Evolutionary conservation across 2,329 filamentous ascomycete species (phyloP).

Genomic region (Nothophaeocryptopus gaeumannii): DNA sequence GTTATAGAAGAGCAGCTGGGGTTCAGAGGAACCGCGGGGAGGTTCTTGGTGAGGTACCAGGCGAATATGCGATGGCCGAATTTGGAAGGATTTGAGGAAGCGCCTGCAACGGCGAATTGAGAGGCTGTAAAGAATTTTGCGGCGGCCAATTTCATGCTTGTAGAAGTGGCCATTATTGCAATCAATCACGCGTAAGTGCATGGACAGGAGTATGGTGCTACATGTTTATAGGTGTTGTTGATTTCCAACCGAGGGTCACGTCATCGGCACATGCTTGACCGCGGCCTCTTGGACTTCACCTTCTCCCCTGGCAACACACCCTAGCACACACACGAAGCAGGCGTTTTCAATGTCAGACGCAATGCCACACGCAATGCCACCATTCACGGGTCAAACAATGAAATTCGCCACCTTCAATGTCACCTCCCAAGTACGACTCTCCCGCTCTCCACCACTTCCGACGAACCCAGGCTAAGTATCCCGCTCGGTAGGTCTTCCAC

Average conservation of each 20-base stretch:
- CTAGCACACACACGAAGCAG: background rate
- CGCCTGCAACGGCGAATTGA: constrained; percentile 84
- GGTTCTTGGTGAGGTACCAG: constrained; percentile 77
- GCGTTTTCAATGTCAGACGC: no score
- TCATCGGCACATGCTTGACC: no score
- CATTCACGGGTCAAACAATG: constrained; percentile 41
- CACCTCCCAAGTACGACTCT: constrained; percentile 42
- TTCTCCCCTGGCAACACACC: background rate
- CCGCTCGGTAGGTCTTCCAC: constrained; percentile 73
- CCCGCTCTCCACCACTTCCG: no score
- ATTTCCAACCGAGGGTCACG: no score
- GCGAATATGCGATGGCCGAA: constrained; percentile 88
- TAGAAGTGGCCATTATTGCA: constrained; percentile 3
- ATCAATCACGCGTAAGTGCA: background rate
- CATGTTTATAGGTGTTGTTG: background rate
- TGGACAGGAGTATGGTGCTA: background rate
- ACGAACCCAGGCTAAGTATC: constrained; percentile 16
- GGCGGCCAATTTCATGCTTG: constrained; percentile 64
- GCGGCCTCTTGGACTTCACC: no score
- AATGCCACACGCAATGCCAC: constrained; percentile 22
- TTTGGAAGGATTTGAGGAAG: constrained; percentile 78
- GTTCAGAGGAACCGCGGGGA: constrained; percentile 82
- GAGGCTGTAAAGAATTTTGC: constrained; percentile 77
- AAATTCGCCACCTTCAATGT: constrained; percentile 46
- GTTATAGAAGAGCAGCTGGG: constrained; percentile 64